These are phyloP conservation scores for Nigrograna mackinnonii DNA, from an alignment of 2,329 filamentous ascomycete genomes.

Conservation along the genomic window DNA sequence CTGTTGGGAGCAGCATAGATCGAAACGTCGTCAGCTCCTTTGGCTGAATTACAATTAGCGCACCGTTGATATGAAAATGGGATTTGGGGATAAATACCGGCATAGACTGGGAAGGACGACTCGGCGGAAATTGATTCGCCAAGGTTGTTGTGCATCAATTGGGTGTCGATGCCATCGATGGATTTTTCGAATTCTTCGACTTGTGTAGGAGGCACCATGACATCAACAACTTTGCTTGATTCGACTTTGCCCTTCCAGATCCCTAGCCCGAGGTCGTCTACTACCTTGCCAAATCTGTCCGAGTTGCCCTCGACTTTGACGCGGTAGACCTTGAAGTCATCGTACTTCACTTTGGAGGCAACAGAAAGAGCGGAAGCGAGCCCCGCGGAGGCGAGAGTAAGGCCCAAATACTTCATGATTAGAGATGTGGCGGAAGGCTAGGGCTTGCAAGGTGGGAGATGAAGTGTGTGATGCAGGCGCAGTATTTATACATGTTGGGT, in stretches of 20 bases:
- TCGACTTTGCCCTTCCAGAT: constrained; percentile 39
- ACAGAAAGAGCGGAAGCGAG: constrained; percentile 36
- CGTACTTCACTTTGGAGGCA: constrained; percentile 30
- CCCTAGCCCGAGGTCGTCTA: constrained; percentile 33
- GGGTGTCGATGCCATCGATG: constrained; percentile 27
- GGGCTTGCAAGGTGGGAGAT: constrained; percentile 2
- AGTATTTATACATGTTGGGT: constrained; percentile 11
- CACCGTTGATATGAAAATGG: constrained; percentile 5
- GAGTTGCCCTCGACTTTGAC: constrained; percentile 33
- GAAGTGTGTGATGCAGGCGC: not conserved
- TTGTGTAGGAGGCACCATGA: constrained; percentile 37
- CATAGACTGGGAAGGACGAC: constrained; percentile 30
- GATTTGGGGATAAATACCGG: constrained; percentile 22
- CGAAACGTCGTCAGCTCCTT: constrained; percentile 1
- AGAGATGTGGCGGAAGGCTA: too few species aligned
- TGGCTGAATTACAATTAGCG: constrained; percentile 27
- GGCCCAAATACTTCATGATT: constrained; percentile 35
- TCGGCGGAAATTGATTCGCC: constrained; percentile 39
- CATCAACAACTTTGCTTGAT: constrained; percentile 36
- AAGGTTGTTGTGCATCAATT: constrained; percentile 42
- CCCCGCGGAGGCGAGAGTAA: constrained; percentile 32
- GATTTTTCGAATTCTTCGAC: constrained; percentile 30
- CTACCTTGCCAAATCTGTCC: constrained; percentile 28
- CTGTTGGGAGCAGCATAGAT: constrained; percentile 22
- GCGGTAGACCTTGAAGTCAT: constrained; percentile 41